A percentile compares a stretch with the other conserved stretches of the same genome.
Evolutionary conservation across 805 yeast species (phyloP).

Genomic region (Sungouiella blattae): DNA sequence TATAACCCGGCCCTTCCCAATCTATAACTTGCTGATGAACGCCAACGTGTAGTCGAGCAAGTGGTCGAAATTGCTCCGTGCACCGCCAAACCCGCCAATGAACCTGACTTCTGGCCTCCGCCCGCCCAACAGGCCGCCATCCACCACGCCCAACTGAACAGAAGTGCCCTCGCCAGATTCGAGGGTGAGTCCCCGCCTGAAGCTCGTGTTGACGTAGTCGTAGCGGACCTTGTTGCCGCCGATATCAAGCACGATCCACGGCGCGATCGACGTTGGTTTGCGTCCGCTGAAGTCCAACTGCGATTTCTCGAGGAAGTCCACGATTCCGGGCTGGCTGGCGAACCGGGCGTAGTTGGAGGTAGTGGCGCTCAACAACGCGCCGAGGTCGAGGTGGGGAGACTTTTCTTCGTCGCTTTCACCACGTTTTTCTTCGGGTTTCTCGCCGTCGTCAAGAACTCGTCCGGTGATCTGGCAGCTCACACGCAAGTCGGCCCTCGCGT

Average conservation of each 20-base stretch:
- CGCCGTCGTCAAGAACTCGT: conserved; percentile 19
- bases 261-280: conserved; percentile 33
- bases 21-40: conserved; percentile 16
- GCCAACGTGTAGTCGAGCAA: conserved; percentile 22
- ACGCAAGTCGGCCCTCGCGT: conserved; percentile 40
- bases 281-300: conserved; percentile 40
- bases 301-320: conserved; percentile 34
- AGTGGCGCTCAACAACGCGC: conserved; percentile 6
- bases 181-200: conserved; percentile 45
- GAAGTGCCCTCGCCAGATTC: conserved; percentile 27
- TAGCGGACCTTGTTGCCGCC: conserved; percentile 40
- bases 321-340: conserved; percentile 40
- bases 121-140: conserved; percentile 61
- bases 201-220: conserved; percentile 40
- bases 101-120: conserved; percentile 37
- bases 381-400: too few species aligned
- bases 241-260: conserved; percentile 34
- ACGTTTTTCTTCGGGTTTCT: background rate
- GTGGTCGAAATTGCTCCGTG: conserved; percentile 19
- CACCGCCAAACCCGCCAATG: conserved; percentile 13
- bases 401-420: background rate
- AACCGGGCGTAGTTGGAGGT: conserved; percentile 27
- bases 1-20: too few species aligned
- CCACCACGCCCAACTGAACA: conserved; percentile 44
- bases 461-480: conserved; percentile 39